These are phyloP conservation scores for Exophiala dermatitidis DNA, from an alignment of 2,329 filamentous ascomycete genomes.

Conservation along the genomic window DNA sequence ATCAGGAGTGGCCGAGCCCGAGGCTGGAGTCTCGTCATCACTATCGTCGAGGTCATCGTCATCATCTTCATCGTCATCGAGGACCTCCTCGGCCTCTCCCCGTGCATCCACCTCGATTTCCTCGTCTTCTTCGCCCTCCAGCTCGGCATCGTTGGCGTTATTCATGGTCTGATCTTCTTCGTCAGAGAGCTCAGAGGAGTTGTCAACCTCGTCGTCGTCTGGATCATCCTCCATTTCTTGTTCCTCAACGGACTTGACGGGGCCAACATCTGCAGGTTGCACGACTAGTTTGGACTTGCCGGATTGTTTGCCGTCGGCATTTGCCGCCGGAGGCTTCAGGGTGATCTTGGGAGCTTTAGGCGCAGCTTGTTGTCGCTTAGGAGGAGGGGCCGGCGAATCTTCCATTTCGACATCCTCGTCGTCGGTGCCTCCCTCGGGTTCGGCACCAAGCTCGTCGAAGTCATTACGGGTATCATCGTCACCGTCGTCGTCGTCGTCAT, in stretches of 20 bases:
- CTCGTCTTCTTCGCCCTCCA: conserved; percentile 37
- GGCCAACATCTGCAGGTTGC: conserved; percentile 32
- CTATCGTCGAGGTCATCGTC: conserved; percentile 40
- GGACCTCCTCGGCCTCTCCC: conserved; percentile 36
- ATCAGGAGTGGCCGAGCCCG: conserved; percentile 53
- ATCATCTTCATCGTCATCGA: conserved; percentile 32
- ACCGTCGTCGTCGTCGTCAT: conserved; percentile 25
- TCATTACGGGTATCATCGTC: conserved; percentile 26
- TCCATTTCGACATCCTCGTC: conserved; percentile 41
- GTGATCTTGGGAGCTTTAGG: conserved; percentile 26
- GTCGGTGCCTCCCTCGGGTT: conserved; percentile 29
- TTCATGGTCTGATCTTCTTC: conserved; percentile 38
- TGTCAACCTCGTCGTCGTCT: conserved; percentile 48
- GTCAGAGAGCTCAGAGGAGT: conserved; percentile 41
- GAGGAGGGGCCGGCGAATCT: conserved; percentile 35
- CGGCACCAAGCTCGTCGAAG: conserved; percentile 30
- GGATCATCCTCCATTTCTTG: conserved; percentile 43
- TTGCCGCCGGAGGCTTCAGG: conserved; percentile 23
- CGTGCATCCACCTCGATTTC: conserved; percentile 33
- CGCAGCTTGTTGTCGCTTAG: conserved; percentile 12
- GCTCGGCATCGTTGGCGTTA: conserved; percentile 38
- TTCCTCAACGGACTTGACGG: conserved; percentile 40
- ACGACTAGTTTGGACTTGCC: conserved; percentile 35
- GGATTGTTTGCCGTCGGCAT: conserved; percentile 30
- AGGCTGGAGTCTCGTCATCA: conserved; percentile 39